phyloP scores from a whole-genome alignment of 139 green algal species.

The Chlorella sp. region DNA sequence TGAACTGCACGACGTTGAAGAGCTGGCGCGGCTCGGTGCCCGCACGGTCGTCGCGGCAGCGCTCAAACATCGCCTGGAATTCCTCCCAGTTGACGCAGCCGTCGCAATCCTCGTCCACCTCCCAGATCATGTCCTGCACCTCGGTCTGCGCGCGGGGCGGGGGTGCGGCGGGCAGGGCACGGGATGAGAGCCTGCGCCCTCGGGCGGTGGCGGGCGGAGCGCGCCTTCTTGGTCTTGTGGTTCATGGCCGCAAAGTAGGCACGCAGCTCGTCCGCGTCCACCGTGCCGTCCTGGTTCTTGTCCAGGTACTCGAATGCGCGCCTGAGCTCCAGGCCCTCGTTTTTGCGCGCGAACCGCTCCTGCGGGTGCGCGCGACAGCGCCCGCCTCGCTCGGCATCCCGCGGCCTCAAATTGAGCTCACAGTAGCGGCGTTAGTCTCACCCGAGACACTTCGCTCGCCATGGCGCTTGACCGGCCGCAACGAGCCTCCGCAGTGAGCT shows the following conservation, averaged over 20 bases:
- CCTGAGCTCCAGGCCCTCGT: constrained; percentile 80
- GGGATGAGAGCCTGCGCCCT: too few relatives aligned
- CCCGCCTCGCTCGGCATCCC: too few relatives aligned
- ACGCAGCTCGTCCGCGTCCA: constrained; percentile 85
- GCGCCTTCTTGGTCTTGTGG: constrained; percentile 72
- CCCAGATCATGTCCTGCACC: constrained; percentile 96
- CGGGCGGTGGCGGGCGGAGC: not conserved
- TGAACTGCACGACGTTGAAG: constrained; percentile 94
- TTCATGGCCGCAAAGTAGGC: constrained; percentile 70
- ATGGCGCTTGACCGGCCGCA: too few relatives aligned
- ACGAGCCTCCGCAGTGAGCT: too few relatives aligned
- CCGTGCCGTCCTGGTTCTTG: constrained; percentile 74
- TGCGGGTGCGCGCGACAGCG: too few relatives aligned
- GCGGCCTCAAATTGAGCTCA: too few relatives aligned
- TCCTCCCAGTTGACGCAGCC: constrained; percentile 67
- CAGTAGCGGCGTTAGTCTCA: too few relatives aligned
- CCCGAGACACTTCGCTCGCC: too few relatives aligned
- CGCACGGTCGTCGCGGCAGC: constrained; percentile 74
- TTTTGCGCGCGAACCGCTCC: constrained; percentile 86
- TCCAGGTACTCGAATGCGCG: constrained; percentile 85
- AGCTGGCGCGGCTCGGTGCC: constrained; percentile 89
- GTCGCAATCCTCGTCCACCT: constrained; percentile 96
- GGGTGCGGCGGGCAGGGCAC: too few relatives aligned
- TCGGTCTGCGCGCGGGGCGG: constrained; percentile 62
- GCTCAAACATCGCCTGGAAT: constrained; percentile 89